Evolutionary conservation across 2,329 filamentous ascomycete species (phyloP).

Genomic region (Sporothrix schenckii): DNA sequence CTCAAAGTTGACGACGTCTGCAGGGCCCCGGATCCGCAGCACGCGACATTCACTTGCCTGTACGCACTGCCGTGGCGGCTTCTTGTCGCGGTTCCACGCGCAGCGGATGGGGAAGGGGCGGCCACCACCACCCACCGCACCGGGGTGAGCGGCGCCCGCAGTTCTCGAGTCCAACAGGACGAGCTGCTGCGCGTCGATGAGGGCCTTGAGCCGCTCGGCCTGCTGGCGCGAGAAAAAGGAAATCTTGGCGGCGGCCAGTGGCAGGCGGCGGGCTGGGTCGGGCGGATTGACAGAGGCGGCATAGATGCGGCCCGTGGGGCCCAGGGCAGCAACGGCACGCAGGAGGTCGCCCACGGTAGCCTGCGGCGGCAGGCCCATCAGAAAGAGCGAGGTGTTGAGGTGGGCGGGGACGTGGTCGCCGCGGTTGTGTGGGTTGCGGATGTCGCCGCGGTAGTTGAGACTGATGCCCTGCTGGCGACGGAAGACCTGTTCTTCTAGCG

Average conservation of each 20-base stretch:
- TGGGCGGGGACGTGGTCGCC: constrained; percentile 33
- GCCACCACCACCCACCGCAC: not conserved
- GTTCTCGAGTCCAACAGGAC: constrained; percentile 6
- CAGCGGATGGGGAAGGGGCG: constrained; percentile 13
- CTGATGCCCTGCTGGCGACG: constrained; percentile 34
- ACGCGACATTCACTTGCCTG: constrained; percentile 35
- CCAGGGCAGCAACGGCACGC: constrained; percentile 30
- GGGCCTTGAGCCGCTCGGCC: constrained; percentile 31
- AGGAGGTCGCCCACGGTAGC: constrained; percentile 32
- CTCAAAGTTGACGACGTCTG: constrained; percentile 29
- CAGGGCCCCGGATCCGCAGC: constrained; percentile 33
- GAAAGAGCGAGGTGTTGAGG: constrained; percentile 34
- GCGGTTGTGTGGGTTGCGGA: constrained; percentile 35
- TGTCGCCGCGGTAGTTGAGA: constrained; percentile 36
- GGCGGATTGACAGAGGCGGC: constrained; percentile 33
- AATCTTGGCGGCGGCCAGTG: constrained; percentile 34
- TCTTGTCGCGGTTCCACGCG: constrained; percentile 36
- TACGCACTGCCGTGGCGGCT: constrained; percentile 33
- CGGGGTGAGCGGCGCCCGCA: not conserved
- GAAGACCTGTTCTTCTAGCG: constrained; percentile 30
- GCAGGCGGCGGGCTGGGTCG: constrained; percentile 33
- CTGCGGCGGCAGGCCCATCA: constrained; percentile 33
- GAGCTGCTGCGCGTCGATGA: constrained; percentile 27
- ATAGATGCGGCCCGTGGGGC: constrained; percentile 34
- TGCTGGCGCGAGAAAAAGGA: constrained; percentile 33